Conservation (phyloP, 768 basidiomycete species). For the Tricholoma sp. region DNA sequence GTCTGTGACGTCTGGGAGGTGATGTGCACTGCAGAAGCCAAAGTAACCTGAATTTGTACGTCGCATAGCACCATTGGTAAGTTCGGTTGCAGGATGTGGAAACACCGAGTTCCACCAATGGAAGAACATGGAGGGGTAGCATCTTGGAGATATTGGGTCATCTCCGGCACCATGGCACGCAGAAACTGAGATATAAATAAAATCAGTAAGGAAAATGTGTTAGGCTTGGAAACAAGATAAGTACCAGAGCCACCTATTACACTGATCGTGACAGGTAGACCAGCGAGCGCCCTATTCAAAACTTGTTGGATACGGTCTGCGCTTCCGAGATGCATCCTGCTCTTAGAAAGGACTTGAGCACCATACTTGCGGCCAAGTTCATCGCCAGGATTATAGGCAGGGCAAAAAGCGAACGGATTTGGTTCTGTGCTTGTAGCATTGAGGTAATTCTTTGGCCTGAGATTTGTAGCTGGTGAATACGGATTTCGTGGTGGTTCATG, state of each 20-base stretch:
- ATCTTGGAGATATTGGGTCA: conserved; percentile 75
- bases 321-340: conserved; percentile 72
- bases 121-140: conserved; percentile 96
- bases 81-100: conserved; percentile 94
- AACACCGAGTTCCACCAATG: conserved; percentile 98
- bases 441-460: conserved; percentile 79
- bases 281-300: conserved; percentile 76
- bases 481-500: conserved; percentile 19
- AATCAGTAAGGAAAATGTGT: not conserved
- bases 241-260: conserved; percentile 85
- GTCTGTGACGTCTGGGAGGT: conserved; percentile 91
- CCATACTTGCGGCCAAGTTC: conserved; percentile 77
- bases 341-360: conserved; percentile 65
- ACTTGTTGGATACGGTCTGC: conserved; percentile 80
- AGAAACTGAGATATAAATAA: conserved; percentile 53
- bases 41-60: conserved; percentile 93
- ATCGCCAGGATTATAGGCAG: conserved; percentile 80
- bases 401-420: conserved; percentile 90
- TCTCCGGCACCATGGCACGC: conserved; percentile 93
- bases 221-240: conserved; percentile 10
- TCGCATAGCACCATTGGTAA: conserved; percentile 96
- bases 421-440: conserved; percentile 52
- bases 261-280: conserved; percentile 85
- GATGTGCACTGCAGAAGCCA: conserved; percentile 89
- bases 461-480: conserved; percentile 37